phyloP scores from a whole-genome alignment of 805 yeast species.

The Candida sithepensis region DNA sequence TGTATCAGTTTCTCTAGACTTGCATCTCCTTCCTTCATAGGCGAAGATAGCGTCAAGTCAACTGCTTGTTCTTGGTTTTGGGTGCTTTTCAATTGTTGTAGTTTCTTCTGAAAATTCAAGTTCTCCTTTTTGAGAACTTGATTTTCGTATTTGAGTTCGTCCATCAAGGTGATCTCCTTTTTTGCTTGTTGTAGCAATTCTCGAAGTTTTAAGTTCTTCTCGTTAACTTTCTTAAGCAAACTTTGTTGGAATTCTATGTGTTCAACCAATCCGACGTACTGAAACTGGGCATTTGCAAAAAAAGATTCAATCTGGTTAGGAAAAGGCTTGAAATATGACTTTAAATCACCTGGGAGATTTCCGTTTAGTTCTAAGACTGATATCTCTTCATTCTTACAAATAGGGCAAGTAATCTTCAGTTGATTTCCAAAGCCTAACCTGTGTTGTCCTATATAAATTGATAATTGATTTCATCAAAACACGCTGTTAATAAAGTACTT shows the following conservation, averaged over 20 bases:
- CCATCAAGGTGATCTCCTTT: slow-evolving; percentile 9
- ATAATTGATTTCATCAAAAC: too few relatives aligned
- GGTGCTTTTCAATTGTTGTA: neutral
- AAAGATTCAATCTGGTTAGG: slow-evolving; percentile 14
- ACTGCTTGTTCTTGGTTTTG: neutral
- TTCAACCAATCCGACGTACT: slow-evolving; percentile 12
- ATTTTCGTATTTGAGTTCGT: slow-evolving; percentile 4
- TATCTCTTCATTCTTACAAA: slow-evolving; percentile 7
- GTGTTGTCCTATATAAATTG: neutral
- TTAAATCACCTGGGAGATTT: slow-evolving; percentile 12
- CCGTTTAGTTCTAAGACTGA: slow-evolving; percentile 12
- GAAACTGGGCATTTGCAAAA: slow-evolving; percentile 16
- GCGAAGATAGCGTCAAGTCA: neutral
- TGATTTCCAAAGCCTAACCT: neutral
- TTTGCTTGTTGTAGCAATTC: slow-evolving; percentile 13
- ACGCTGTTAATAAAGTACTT: too few relatives aligned
- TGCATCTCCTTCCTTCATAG: neutral
- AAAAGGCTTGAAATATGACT: slow-evolving; percentile 13
- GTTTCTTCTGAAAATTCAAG: neutral
- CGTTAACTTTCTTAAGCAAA: slow-evolving; percentile 2
- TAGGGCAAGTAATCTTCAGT: slow-evolving; percentile 8
- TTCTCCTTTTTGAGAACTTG: slow-evolving; percentile 2
- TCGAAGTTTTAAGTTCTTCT: slow-evolving; percentile 6
- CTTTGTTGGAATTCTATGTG: slow-evolving; percentile 3
- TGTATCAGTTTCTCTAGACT: neutral